Conservation (phyloP, 2,329 filamentous ascomycete genomes). For the Bipolaris victoriae region DNA sequence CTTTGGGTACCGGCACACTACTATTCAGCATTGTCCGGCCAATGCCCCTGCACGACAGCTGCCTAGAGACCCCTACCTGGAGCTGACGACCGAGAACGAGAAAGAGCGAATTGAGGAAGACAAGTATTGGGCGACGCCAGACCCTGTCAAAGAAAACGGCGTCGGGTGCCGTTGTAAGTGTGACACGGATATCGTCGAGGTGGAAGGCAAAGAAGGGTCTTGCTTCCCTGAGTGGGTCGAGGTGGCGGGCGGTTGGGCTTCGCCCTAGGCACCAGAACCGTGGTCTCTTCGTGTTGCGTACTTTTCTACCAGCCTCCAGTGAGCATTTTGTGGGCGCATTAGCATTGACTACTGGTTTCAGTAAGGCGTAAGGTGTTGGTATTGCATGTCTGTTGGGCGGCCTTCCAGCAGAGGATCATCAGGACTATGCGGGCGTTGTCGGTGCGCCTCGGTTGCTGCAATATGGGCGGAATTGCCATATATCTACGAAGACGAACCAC, state of each 20-base stretch:
- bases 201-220: slow-evolving; percentile 96
- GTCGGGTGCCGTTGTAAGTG: slow-evolving; percentile 96
- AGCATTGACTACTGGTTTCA: slow-evolving; percentile 23
- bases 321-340: slow-evolving; percentile 31
- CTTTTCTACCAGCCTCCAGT: slow-evolving; percentile 25
- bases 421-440: slow-evolving; percentile 19
- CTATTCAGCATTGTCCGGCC: slow-evolving; percentile 96
- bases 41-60: slow-evolving; percentile 91
- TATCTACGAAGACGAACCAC: slow-evolving; percentile 12
- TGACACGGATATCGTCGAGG: slow-evolving; percentile 96
- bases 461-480: slow-evolving; percentile 2
- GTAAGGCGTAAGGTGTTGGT: slow-evolving; percentile 32
- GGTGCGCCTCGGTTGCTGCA: slow-evolving; percentile 3
- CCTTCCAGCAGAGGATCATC: slow-evolving; percentile 10
- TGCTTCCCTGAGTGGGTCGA: slow-evolving; percentile 97
- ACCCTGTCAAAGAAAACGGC: slow-evolving; percentile 89
- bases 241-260: slow-evolving; percentile 90
- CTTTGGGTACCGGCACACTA: slow-evolving; percentile 97
- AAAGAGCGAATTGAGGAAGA: slow-evolving; percentile 90
- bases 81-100: slow-evolving; percentile 79
- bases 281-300: slow-evolving; percentile 20
- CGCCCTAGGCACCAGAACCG: slow-evolving; percentile 47
- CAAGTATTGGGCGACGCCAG: slow-evolving; percentile 91
- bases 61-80: slow-evolving; percentile 77
- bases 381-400: slow-evolving; percentile 24